Evolutionary conservation across 257 asterid genomes (phyloP).

Genomic region (Ajuga chamaepitys): DNA sequence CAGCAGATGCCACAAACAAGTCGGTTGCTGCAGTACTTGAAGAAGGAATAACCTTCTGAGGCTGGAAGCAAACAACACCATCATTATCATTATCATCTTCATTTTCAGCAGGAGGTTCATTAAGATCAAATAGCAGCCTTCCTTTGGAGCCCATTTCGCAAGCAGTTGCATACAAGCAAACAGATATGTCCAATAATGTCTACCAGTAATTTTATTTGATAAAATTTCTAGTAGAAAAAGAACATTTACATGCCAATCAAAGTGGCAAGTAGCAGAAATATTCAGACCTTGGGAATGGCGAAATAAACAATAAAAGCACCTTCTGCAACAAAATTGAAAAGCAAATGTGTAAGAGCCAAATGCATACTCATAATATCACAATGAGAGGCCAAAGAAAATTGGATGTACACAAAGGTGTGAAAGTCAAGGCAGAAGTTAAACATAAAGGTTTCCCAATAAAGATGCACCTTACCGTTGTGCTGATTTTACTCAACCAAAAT

Average conservation of each 20-base stretch:
- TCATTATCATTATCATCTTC: slow-evolving; percentile 70
- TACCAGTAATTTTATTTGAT: slow-evolving; percentile 26
- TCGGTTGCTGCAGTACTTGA: slow-evolving; percentile 59
- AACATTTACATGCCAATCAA: slow-evolving; percentile 49
- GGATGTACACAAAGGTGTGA: neutral
- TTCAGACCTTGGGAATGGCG: slow-evolving; percentile 26
- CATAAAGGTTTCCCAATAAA: neutral
- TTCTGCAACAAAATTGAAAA: slow-evolving; percentile 30
- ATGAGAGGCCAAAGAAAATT: neutral
- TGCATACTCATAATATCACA: slow-evolving; percentile 5
- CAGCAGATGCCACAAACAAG: slow-evolving; percentile 47
- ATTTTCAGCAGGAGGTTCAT: slow-evolving; percentile 87
- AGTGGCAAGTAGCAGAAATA: slow-evolving; percentile 30
- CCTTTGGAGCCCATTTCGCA: slow-evolving; percentile 94
- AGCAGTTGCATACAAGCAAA: slow-evolving; percentile 54
- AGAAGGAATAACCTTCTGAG: slow-evolving; percentile 89
- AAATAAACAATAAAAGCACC: slow-evolving; percentile 20
- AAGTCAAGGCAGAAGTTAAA: neutral
- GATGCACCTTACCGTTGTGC: neutral
- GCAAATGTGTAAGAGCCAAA: slow-evolving; percentile 19
- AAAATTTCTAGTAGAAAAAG: slow-evolving; percentile 34
- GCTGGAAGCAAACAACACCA: slow-evolving; percentile 63
- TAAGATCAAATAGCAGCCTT: slow-evolving; percentile 86
- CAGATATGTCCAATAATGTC: slow-evolving; percentile 34
- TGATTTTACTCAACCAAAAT: neutral